phyloP scores from a whole-genome alignment of 163 green algal genomes.

The Scenedesmus sp. region DNA sequence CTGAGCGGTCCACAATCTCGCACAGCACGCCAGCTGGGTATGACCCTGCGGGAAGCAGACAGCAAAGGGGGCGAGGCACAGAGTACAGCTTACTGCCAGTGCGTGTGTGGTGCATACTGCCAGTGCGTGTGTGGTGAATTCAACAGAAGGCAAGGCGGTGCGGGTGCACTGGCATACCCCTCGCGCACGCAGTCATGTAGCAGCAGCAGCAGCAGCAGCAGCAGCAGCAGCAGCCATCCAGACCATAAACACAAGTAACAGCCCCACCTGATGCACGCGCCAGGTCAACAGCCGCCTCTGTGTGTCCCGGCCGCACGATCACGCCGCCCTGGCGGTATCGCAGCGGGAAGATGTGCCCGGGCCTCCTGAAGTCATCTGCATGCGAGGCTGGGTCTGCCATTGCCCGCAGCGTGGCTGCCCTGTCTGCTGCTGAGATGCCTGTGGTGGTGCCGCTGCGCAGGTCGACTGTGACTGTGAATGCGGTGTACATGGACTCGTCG shows the following conservation, averaged over 20 bases:
- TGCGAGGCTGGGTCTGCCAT: constrained; percentile 77
- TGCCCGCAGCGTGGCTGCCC: constrained; percentile 84
- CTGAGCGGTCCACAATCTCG: constrained; percentile 88
- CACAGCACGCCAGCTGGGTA: constrained; percentile 93
- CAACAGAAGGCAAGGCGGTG: too few relatives aligned
- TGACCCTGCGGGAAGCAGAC: constrained; percentile 63
- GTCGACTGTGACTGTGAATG: constrained; percentile 98
- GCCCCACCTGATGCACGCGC: constrained; percentile 75
- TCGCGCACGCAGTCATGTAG: not conserved
- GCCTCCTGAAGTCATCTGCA: constrained; percentile 85
- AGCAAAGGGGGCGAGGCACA: not conserved
- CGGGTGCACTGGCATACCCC: too few relatives aligned
- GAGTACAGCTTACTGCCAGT: not conserved
- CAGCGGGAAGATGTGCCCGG: constrained; percentile 98
- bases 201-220: not conserved
- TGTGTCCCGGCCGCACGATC: constrained; percentile 92
- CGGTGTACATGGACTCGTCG: constrained; percentile 94
- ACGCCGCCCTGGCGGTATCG: constrained; percentile 83
- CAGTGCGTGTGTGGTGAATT: too few relatives aligned
- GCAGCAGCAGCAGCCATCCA: too few relatives aligned
- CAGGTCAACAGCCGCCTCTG: constrained; percentile 96
- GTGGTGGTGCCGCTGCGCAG: constrained; percentile 86
- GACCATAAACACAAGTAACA: too few relatives aligned
- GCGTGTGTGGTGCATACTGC: too few relatives aligned
- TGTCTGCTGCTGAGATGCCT: constrained; percentile 95